phyloP scores from a whole-genome alignment of 768 basidiomycete genomes.

The Naganishia friedmannii region DNA sequence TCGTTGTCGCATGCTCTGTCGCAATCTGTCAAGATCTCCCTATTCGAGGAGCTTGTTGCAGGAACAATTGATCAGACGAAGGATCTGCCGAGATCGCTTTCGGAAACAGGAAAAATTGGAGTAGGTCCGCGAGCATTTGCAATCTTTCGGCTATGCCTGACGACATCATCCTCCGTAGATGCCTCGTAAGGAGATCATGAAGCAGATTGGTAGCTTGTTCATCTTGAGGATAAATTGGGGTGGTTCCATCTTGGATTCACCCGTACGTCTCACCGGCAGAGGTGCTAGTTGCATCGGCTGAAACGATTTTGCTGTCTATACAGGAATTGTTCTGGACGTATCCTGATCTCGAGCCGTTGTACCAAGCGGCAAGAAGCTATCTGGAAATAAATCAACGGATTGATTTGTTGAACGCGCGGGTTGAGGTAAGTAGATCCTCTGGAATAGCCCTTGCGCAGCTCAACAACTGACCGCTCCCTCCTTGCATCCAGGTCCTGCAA shows the following conservation, averaged over 20 bases:
- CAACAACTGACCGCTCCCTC: neutral
- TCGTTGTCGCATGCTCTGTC: constrained; percentile 91
- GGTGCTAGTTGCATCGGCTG: constrained; percentile 23
- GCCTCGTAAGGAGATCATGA: constrained; percentile 79
- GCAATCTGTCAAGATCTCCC: constrained; percentile 94
- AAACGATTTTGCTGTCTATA: neutral
- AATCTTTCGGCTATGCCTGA: constrained; percentile 24
- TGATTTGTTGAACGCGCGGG: constrained; percentile 85
- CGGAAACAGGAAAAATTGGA: constrained; percentile 90
- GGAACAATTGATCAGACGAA: constrained; percentile 94
- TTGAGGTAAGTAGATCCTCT: constrained; percentile 62
- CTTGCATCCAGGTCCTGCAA: constrained; percentile 69
- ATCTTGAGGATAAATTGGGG: constrained; percentile 90
- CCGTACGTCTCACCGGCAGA: constrained; percentile 59
- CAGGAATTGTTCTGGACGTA: constrained; percentile 96
- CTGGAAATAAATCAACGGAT: constrained; percentile 92
- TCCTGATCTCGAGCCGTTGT: constrained; percentile 90
- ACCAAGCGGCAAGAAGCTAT: constrained; percentile 88
- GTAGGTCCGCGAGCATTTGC: constrained; percentile 49
- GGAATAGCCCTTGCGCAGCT: neutral
- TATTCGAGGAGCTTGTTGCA: constrained; percentile 91
- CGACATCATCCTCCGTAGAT: constrained; percentile 40
- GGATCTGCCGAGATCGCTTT: constrained; percentile 87
- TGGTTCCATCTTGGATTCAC: constrained; percentile 93
- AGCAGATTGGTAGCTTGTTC: constrained; percentile 91